Evolutionary conservation across 1,284 basidiomycete genomes (phyloP), one percentile per base, ranked within the genome.

Genomic region (Paramarasmius palmivorus): DNA sequence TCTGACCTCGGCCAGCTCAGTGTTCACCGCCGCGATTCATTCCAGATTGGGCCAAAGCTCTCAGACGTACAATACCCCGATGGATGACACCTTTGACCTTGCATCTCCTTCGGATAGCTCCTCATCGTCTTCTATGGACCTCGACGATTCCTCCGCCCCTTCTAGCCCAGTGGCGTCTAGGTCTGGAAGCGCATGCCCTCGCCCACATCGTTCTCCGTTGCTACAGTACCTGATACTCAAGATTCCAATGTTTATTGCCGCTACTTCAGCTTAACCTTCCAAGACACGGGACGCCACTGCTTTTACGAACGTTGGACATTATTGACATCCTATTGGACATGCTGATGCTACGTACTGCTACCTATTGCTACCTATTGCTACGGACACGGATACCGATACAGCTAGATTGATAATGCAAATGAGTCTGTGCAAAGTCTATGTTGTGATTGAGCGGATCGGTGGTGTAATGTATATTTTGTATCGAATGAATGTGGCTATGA

Each of bases 1-100:
- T 40, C 67, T 95, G 48, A 42, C 25, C 14, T 45, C 48, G 7
- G 23, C 32, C 22, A 26, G 20, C 36, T 19, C 38, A n/a, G 23
- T 22, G 23, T 15, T 14, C 19, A 50, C 36, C n/a, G 36, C 36
- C 5, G 17, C 26, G 19, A 37, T 37, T 14, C 29, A 26, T 47
- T 36, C 37, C 10, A 32, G 29, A 37, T 12, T 22, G 23, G 4
- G 15, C 20, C 49, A 34, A 12, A 2, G 19, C 26, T 22, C 26
- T 37, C 19, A 3, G 14, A 10, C 10, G n/a, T 29, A n/a, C 12
- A 34, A 29, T 29, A 19, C 15, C 23, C 46, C 29, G 29, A 32
- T 32, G 29, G 29, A 32, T 32, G n/a, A 29, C 3, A 29, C 7
- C 14, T 32, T 2, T 32, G 25, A 14, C 17, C 19, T 9, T 22